Base-by-base conservation (phyloP, 257 asterid species). In the Datura wrightii region DNA sequence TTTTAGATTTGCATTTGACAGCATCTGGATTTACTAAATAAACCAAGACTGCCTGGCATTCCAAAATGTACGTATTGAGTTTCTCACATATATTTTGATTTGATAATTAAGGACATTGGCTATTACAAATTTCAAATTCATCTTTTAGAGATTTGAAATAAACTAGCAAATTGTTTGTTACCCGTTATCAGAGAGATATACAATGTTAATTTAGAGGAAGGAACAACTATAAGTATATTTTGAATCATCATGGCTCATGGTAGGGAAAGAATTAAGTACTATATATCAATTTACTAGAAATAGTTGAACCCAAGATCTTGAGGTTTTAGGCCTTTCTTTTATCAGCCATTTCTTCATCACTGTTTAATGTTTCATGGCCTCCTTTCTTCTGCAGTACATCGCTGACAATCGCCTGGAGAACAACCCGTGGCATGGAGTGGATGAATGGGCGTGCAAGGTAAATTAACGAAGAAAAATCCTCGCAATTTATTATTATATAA, bases 391-490 rank as follows among this genome's bases (percentile, higher is more conserved):
- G 79, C 95, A 96, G 98, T 96, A 93, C 85, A 91, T 94, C 89
- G 98, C 97, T 39, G 99, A 96, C 87, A 86, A 90, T 86, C 90
- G 69, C 15, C 37, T 83, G 8, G 98, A 93, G 91, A 96, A 93
- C 86, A 93, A 80, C 85, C 98, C 98, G 3, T 96, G 98, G 99
- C 91, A 92, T 80, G 97, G 93, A 83, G 91, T 94, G 48, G 97
- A 91, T 55, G 95, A 86, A 74, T 92, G 93, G 97, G 93, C 97
- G 59, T 93, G 93, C 76, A 93, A 94, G 99, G 99, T 96, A 93
- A 5, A 19, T 10, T 79, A 3, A 56, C 13, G 42, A 34, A 76
- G 14, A 6, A 37, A 31, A 31, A 50, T 31, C 82, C 31, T 50
- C 62, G 13, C 7, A 76, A 52, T 76, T 50, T 31, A 31, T 50